Evolutionary conservation across 495 filamentous ascomycete genomes (phyloP).

Genomic region (Saxophila tyrrhenica): DNA sequence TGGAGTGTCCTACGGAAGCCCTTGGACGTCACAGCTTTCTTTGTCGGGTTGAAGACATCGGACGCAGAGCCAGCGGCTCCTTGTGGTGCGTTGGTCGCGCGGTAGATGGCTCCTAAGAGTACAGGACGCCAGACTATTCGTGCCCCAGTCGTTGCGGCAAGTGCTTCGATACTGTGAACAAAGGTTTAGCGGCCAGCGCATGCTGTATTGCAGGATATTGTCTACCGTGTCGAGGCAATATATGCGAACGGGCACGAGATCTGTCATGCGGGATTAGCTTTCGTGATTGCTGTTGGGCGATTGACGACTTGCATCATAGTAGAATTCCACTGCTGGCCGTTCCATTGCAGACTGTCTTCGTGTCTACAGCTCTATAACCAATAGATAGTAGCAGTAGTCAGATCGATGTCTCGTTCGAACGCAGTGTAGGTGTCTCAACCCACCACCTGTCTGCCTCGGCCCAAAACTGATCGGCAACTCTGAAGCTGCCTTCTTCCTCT

Average conservation of each 20-base stretch:
- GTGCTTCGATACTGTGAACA: constrained; percentile 17
- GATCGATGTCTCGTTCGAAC: too few relatives aligned
- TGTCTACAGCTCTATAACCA: too few relatives aligned
- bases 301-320: neutral
- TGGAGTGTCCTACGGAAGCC: constrained; percentile 14
- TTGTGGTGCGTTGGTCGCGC: constrained; percentile 19
- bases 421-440: too few relatives aligned
- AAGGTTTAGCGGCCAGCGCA: neutral
- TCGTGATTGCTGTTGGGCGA: neutral
- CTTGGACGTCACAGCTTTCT: constrained; percentile 14
- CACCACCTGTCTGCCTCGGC: too few relatives aligned
- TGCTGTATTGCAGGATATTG: neutral
- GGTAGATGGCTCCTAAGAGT: constrained; percentile 22
- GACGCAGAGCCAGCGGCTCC: constrained; percentile 21
- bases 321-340: neutral
- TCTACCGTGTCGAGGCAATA: constrained; percentile 11
- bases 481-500: too few relatives aligned
- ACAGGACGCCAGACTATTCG: constrained; percentile 16
- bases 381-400: too few relatives aligned
- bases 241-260: constrained; percentile 21
- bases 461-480: too few relatives aligned
- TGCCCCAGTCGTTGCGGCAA: constrained; percentile 9
- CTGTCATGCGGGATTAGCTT: neutral
- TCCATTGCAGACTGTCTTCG: too few relatives aligned
- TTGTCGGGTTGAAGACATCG: constrained; percentile 21